Base-by-base conservation (phyloP, 352 stramenopile species). In the Blastocystis sp. region DNA sequence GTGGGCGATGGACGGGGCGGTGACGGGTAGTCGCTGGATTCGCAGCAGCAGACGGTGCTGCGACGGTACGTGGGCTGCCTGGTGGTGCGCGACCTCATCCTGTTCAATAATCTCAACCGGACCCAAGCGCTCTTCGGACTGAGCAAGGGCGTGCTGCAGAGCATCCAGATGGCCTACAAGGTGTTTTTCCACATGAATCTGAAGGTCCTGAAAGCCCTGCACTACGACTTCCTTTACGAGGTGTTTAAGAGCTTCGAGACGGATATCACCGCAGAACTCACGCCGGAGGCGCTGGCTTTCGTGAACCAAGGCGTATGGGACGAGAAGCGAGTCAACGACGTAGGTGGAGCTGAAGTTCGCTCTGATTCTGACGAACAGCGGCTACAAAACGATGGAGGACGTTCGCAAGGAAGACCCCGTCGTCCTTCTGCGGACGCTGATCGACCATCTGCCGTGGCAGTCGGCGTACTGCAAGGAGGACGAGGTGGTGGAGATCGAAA, bases 161-260 rank as follows among this genome's bases (percentile, higher is more conserved):
- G 52, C 34, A n/a, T 82, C 3, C 74, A 82, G 74, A 67, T 67
- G n/a, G 59, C 43, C n/a, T 82, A 59, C 38, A 66, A 62, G 38
- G 74, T 82, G 40, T 82, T 82, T 28, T 82, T 67, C 59, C 74
- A 82, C 41, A 66, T 67, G 52, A 82, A 82, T 43, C 74, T 82
- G 38, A 53, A 45, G 2, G 45, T 82, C 14, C 43, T 82, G 48
- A 62, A 82, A 53, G 67, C 52, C 43, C n/a, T 82, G 28, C 74
- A 82, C 40, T 82, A 53, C 41, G 74, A 82, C 65, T 23, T 69
- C 11, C 61, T 82, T 7, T 82, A 70, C 53, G 74, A 82, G 59
- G 61, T 82, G 2, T 82, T 82, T 43, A 82, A 82, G 28, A 45
- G 45, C 9, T 82, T 82, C 28, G 74, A 82, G 56, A 69, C 19